Evolutionary conservation across 768 basidiomycete species (phyloP), one percentile per base, ranked within the genome.

Genomic region (Sporobolomyces phaffii): DNA sequence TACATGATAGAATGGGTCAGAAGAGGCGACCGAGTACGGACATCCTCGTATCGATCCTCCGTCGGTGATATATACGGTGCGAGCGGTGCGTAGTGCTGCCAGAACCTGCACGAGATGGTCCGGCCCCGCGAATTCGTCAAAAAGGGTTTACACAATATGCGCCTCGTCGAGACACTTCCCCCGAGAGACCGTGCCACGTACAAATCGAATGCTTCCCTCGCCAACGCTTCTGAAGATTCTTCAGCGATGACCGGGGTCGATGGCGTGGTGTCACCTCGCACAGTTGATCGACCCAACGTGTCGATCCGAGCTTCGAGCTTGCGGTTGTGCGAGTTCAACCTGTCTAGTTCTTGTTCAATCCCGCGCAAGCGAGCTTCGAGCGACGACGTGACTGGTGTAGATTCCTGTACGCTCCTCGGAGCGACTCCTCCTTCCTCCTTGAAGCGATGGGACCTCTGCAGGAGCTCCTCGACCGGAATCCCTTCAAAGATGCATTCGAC

Each of bases 401-500:
- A 26, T 17, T 40, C 36, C 29, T 33, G 60, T 3, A 41, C 40
- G 26, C 60, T 41, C 20, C 40, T 24, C n/a, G 36, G 24, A 36
- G 40, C 41, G 43, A 40, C 14, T n/a, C 40, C 26, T 56, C 54
- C n/a, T 56, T 40, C 28, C 40, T 20, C n/a, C 29, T 56, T 13
- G n/a, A n/a, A n/a, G n/a, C 26, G 3, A 18, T 45, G 26, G 20
- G 56, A 3, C 11, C 56, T 4, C 29, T 40, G 31, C 26, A n/a
- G 40, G 13, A 65, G 26, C 31, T 58, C 64, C 8, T 64, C 60
- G 7, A 26, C 18, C 8, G 33, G 40, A 6, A 65, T 40, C 9
- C 65, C 65, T 48, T 66, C 69, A 15, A 70, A 70, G 2, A 63
- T 61, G 20, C 69, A 70, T 48, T 60, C 64, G 26, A 70, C 61